Evolutionary conservation across 1,284 basidiomycete species (phyloP).

Genomic region (Cystobasidiaceae sp.): DNA sequence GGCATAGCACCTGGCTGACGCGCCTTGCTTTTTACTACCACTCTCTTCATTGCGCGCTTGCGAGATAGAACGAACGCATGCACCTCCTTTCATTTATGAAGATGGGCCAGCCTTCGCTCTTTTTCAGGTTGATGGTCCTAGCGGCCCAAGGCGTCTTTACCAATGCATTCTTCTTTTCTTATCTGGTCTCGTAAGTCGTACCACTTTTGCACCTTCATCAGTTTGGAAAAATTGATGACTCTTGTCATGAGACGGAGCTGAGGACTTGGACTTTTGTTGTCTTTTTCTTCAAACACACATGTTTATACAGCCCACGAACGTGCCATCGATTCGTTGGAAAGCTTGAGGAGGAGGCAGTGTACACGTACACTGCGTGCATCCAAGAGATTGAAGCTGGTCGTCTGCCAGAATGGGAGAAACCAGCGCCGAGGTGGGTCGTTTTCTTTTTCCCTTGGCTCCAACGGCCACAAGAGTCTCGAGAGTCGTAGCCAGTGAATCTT

Average conservation of each 20-base stretch:
- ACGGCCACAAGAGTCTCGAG: too few relatives aligned
- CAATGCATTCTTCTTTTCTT: constrained; percentile 30
- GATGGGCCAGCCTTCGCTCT: constrained; percentile 65
- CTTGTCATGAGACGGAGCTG: too few relatives aligned
- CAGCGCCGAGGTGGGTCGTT: constrained; percentile 12
- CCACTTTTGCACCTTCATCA: constrained; percentile 56
- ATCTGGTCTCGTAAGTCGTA: constrained; percentile 16
- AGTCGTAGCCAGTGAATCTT: too few relatives aligned
- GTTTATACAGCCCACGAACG: constrained; percentile 57
- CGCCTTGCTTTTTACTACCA: not conserved
- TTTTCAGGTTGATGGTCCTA: constrained; percentile 74
- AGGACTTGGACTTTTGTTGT: too few relatives aligned
- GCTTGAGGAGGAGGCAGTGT: constrained; percentile 89
- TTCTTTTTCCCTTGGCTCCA: constrained; percentile 8
- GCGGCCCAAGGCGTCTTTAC: constrained; percentile 61
- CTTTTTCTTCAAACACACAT: too few relatives aligned
- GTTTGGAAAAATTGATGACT: too few relatives aligned
- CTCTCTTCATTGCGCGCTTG: too few relatives aligned
- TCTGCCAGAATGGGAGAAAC: constrained; percentile 71
- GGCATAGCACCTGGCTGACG: too few relatives aligned
- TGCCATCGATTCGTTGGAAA: constrained; percentile 94
- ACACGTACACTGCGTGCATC: constrained; percentile 56
- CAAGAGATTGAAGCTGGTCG: constrained; percentile 75
- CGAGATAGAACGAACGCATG: constrained; percentile 33
- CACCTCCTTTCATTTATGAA: constrained; percentile 76